A percentile compares a stretch with the other conserved stretches of the same genome.
Evolutionary conservation across 345 rosid species (phyloP).

Genomic region (Lepidium africanum): DNA sequence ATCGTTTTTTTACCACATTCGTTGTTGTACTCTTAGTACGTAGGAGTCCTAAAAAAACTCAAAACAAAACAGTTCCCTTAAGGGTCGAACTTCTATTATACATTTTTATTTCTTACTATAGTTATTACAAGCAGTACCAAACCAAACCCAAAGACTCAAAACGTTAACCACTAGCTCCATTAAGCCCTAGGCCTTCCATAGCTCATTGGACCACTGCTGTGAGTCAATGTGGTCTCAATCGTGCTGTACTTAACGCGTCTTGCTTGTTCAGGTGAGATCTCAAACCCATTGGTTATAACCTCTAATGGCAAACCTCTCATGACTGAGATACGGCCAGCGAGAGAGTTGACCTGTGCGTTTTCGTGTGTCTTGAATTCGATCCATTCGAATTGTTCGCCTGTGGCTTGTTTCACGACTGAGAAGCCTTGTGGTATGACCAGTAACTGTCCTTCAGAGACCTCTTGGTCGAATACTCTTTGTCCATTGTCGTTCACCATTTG

Average conservation of each 20-base stretch:
- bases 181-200: not conserved
- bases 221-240: conserved; percentile 21
- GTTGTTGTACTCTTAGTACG: not conserved
- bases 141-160: not conserved
- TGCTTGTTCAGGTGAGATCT: conserved; percentile 21
- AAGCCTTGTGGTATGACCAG: conserved; percentile 58
- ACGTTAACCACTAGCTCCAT: not conserved
- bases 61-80: conserved; percentile 6
- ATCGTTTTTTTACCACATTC: not conserved
- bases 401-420: conserved; percentile 41
- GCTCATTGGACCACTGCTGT: conserved; percentile 15
- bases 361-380: conserved; percentile 52
- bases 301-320: conserved; percentile 22
- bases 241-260: conserved; percentile 21
- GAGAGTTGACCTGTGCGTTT: conserved; percentile 23
- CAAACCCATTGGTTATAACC: conserved; percentile 13
- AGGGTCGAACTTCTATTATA: conserved; percentile 5
- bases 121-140: conserved; percentile 7
- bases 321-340: conserved; percentile 26
- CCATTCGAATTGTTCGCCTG: conserved; percentile 45
- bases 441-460: conserved; percentile 41
- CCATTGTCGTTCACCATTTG: conserved; percentile 68
- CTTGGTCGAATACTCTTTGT: conserved; percentile 43
- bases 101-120: not conserved
- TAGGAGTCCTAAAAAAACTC: not conserved